A percentile compares a stretch with the other conserved stretches of the same genome.
phyloP scores from a whole-genome alignment of 164 flowering plant genomes.

The Magnolia changhungtana region DNA sequence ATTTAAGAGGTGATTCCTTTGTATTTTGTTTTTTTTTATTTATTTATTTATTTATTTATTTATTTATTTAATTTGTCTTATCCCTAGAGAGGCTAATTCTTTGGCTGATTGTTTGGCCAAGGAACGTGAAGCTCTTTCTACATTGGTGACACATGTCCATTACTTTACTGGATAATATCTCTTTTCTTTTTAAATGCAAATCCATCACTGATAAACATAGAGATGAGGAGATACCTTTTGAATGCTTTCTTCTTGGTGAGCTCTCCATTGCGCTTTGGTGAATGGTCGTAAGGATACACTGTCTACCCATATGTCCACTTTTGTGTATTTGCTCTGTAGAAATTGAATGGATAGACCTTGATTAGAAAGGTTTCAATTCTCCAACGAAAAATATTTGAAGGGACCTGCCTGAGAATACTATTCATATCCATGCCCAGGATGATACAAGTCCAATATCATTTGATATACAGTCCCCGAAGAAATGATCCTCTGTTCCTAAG shows the following conservation, averaged over 20 bases:
- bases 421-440: too few species aligned
- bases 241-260: constrained; percentile 61
- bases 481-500: too few species aligned
- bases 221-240: constrained; percentile 41
- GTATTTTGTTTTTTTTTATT: background rate
- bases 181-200: too few species aligned
- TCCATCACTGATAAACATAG: too few species aligned
- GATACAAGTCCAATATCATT: too few species aligned
- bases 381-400: background rate
- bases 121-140: too few species aligned
- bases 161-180: too few species aligned
- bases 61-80: background rate
- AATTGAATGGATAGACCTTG: background rate
- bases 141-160: too few species aligned
- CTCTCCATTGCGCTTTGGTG: constrained; percentile 65
- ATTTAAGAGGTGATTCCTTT: background rate
- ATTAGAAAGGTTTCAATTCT: background rate
- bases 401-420: background rate
- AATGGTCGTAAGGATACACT: constrained; percentile 70
- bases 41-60: background rate
- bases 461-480: too few species aligned
- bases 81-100: background rate
- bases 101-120: background rate
- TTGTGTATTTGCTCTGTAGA: constrained; percentile 44
- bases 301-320: constrained; percentile 66